Evolutionary conservation across 2,329 filamentous ascomycete genomes (phyloP), one percentile per base, ranked within the genome.

Genomic region (Geosmithia putterillii): DNA sequence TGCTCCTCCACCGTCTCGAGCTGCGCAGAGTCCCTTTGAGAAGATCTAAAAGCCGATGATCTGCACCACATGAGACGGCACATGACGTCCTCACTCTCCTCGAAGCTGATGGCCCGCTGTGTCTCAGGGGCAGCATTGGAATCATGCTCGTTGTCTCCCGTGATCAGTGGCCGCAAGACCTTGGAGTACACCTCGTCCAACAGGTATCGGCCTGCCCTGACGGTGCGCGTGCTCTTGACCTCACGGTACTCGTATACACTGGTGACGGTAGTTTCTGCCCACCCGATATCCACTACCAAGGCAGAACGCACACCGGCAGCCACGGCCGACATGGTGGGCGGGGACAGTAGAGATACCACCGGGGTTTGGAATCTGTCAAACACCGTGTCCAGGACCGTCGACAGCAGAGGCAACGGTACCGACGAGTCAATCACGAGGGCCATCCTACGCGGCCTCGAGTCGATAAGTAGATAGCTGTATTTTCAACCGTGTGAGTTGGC

Each of bases 231-330:
- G 43, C 77, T 78, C 15, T 73, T 70, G 1, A 95, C 77, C 58
- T 94, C 88, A 43, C 86, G 81, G 58, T 88, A 95, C 62, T 98
- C 92, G 56, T 89, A 96, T 7, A 96, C 73, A 6, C 81, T 84
- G 1, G 87, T 94, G 19, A 94, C 76, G 1, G 82, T 74, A 0
- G 89, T 94, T 61, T 96, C 92, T 37, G 80, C 74, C 92, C 92
- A 98, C 38, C 90, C 92, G 47, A 98, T 73, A 55, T 98, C 88
- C 34, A 98, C 71, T 1, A 96, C 78, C 37, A 98, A 61, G 1
- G 83, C 87, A n/a, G 86, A 86, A 14, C 92, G 79, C 36, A 94
- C 67, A 1, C 92, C 92, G 6, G 89, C 88, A 7, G 83, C 83
- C 3, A 89, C 75, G 7, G 83, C 70, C 2, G 79, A 71, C 61